These are phyloP conservation scores for Hymenoscyphus repandus DNA, from an alignment of 2,329 filamentous ascomycete species.

Conservation along the genomic window DNA sequence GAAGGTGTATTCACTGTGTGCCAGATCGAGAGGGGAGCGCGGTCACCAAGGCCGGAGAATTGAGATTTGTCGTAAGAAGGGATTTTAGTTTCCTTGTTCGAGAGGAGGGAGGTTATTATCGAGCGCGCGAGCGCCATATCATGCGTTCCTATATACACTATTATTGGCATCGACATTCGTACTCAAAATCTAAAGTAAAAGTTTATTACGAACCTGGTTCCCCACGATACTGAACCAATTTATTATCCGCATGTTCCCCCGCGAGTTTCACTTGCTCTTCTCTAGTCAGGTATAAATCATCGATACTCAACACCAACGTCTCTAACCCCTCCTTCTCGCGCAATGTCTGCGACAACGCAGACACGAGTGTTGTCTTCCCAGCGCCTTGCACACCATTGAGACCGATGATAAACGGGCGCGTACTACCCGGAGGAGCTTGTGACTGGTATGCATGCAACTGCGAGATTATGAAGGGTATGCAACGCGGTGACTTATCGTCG, in stretches of 20 bases:
- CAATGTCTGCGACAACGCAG: constrained; percentile 53
- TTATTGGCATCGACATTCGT: not conserved
- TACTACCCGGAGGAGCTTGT: constrained; percentile 25
- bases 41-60: constrained; percentile 59
- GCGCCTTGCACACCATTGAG: constrained; percentile 89
- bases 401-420: constrained; percentile 73
- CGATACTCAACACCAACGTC: constrained; percentile 57
- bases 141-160: constrained; percentile 44
- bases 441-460: constrained; percentile 47
- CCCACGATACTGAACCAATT: constrained; percentile 59
- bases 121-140: constrained; percentile 51
- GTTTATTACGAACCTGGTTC: constrained; percentile 45
- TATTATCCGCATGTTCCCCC: constrained; percentile 48
- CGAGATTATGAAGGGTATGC: constrained; percentile 69
- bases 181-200: not conserved
- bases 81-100: constrained; percentile 43
- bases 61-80: constrained; percentile 64
- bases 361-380: constrained; percentile 85
- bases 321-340: constrained; percentile 45
- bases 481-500: constrained; percentile 75
- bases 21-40: constrained; percentile 48
- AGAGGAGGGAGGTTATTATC: constrained; percentile 49
- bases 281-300: constrained; percentile 66
- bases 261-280: constrained; percentile 49
- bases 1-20: constrained; percentile 35